A percentile compares a stretch with the other conserved stretches of the same genome.
Evolutionary conservation across 2,329 filamentous ascomycete genomes (phyloP).

Genomic region (Ramularia collo-cygni): DNA sequence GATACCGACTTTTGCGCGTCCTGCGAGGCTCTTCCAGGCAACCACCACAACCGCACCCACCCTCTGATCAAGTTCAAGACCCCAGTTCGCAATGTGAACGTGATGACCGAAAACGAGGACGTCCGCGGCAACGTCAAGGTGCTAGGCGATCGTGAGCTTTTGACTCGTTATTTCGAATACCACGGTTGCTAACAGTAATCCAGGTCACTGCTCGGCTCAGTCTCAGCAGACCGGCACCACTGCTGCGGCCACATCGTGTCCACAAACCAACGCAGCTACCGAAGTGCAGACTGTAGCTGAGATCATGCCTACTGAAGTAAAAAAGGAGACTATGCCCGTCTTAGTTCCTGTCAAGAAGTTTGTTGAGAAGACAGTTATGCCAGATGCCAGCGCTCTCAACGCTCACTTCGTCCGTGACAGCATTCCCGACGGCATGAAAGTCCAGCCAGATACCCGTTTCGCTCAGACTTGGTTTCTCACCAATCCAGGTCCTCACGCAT

Average conservation of each 20-base stretch:
- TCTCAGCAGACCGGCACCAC: slow-evolving; percentile 6
- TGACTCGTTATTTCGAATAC: background rate
- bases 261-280: slow-evolving; percentile 44
- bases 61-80: slow-evolving; percentile 96
- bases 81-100: slow-evolving; percentile 77
- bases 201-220: slow-evolving; percentile 1
- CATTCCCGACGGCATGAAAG: slow-evolving; percentile 67
- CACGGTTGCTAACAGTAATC: slow-evolving; percentile 2
- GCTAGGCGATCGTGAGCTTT: slow-evolving; percentile 59
- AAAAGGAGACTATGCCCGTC: slow-evolving; percentile 20
- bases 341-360: slow-evolving; percentile 15
- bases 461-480: slow-evolving; percentile 86
- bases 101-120: slow-evolving; percentile 77
- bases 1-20: slow-evolving; percentile 92
- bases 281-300: slow-evolving; percentile 68
- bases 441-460: slow-evolving; percentile 67
- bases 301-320: slow-evolving; percentile 51
- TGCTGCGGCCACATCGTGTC: slow-evolving; percentile 12
- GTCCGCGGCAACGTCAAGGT: slow-evolving; percentile 59
- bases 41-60: slow-evolving; percentile 89
- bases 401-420: slow-evolving; percentile 72
- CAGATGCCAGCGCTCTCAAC: slow-evolving; percentile 40
- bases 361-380: slow-evolving; percentile 26
- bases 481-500: slow-evolving; percentile 70
- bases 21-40: slow-evolving; percentile 81